A percentile compares a stretch with the other conserved stretches of the same genome.
Evolutionary conservation across 2,329 filamentous ascomycete species (phyloP).

Genomic region (Eutypella sp.): DNA sequence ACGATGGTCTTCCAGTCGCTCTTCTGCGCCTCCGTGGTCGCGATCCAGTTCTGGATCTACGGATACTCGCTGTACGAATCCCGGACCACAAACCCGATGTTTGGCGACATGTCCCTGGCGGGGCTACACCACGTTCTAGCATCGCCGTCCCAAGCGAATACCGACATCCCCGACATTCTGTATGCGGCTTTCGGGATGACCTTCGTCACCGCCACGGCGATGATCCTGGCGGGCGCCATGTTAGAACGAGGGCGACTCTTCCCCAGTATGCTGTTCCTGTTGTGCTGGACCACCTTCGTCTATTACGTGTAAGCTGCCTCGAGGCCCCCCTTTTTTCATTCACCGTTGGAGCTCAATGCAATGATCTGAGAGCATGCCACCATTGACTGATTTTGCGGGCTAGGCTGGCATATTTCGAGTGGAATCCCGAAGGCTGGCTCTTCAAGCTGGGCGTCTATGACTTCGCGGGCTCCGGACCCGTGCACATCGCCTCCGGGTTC

Average conservation of each 20-base stretch:
- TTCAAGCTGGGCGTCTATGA: slow-evolving; percentile 56
- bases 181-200: slow-evolving; percentile 34
- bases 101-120: slow-evolving; percentile 31
- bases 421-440: slow-evolving; percentile 63
- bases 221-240: slow-evolving; percentile 35
- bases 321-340: slow-evolving; percentile 3
- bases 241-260: slow-evolving; percentile 31
- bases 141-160: slow-evolving; percentile 31
- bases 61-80: slow-evolving; percentile 39
- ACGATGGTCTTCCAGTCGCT: slow-evolving; percentile 44
- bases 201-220: slow-evolving; percentile 33
- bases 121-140: slow-evolving; percentile 32
- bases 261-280: slow-evolving; percentile 56
- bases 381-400: neutral
- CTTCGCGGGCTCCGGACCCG: slow-evolving; percentile 58
- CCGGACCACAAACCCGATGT: slow-evolving; percentile 29
- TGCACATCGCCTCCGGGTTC: slow-evolving; percentile 60
- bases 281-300: slow-evolving; percentile 60
- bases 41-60: slow-evolving; percentile 44
- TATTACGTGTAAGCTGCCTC: slow-evolving; percentile 40
- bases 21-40: slow-evolving; percentile 39
- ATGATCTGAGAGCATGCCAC: neutral
- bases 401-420: slow-evolving; percentile 59
- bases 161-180: slow-evolving; percentile 32
- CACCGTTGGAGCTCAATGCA: neutral